Conservation (phyloP, 306 rosid species). For the Carpinus fangiana region DNA sequence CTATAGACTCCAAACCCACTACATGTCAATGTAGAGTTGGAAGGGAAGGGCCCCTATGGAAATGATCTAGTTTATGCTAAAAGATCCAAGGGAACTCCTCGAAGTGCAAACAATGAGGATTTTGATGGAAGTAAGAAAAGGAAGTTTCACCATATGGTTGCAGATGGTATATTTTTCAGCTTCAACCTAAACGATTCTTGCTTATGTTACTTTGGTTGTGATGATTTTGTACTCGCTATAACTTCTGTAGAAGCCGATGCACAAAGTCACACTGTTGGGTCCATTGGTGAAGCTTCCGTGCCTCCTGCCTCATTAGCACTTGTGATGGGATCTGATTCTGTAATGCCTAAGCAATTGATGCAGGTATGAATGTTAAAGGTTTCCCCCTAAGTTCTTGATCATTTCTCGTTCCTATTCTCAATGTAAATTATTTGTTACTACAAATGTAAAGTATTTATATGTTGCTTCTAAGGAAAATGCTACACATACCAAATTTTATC, state of each 20-base stretch:
- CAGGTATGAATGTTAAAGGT: slow-evolving; percentile 42
- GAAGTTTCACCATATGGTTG: slow-evolving; percentile 91
- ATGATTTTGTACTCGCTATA: slow-evolving; percentile 22
- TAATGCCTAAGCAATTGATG: slow-evolving; percentile 69
- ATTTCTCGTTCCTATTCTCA: neutral
- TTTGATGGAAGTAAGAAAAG: slow-evolving; percentile 68
- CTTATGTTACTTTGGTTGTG: slow-evolving; percentile 12
- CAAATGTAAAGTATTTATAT: no score
- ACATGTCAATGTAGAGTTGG: slow-evolving; percentile 51
- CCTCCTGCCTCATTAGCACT: no score
- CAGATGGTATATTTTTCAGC: slow-evolving; percentile 58
- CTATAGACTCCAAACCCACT: slow-evolving; percentile 57
- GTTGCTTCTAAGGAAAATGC: no score
- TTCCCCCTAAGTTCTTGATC: neutral
- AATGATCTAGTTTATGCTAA: slow-evolving; percentile 68
- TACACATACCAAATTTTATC: no score
- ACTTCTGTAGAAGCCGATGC: slow-evolving; percentile 73
- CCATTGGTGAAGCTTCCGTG: slow-evolving; percentile 36
- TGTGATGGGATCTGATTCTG: neutral
- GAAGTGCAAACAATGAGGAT: slow-evolving; percentile 59
- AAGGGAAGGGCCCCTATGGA: slow-evolving; percentile 69
- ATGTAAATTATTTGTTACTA: neutral
- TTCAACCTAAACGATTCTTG: slow-evolving; percentile 14
- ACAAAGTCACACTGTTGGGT: slow-evolving; percentile 52
- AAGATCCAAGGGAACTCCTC: slow-evolving; percentile 60